Percentiles rank a stretch among this genome's conserved stretches.
Evolutionary conservation across 2,329 filamentous ascomycete genomes (phyloP).

Genomic region (Parastagonospora avenae): DNA sequence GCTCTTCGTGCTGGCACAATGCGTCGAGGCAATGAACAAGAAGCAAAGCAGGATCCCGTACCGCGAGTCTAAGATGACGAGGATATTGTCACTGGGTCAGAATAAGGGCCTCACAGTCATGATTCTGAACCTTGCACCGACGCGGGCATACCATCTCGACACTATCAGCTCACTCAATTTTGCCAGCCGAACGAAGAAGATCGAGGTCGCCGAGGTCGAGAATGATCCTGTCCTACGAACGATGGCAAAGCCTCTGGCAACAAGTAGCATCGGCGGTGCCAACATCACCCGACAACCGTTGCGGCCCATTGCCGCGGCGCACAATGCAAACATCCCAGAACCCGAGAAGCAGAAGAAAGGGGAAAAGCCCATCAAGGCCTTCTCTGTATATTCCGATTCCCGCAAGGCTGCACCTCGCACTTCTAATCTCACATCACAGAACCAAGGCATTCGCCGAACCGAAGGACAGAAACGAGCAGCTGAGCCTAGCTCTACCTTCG

Average conservation of each 20-base stretch:
- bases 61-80: slow-evolving; percentile 95
- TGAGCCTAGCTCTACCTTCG: slow-evolving; percentile 43
- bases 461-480: slow-evolving; percentile 53
- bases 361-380: slow-evolving; percentile 79
- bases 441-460: slow-evolving; percentile 39
- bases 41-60: slow-evolving; percentile 82
- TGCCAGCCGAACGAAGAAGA: slow-evolving; percentile 92
- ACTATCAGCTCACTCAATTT: slow-evolving; percentile 94
- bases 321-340: slow-evolving; percentile 71
- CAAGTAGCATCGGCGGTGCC: slow-evolving; percentile 40
- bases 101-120: slow-evolving; percentile 96
- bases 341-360: slow-evolving; percentile 56
- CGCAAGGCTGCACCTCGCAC: slow-evolving; percentile 34
- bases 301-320: slow-evolving; percentile 73
- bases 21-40: slow-evolving; percentile 89
- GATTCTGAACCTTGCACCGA: slow-evolving; percentile 91
- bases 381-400: slow-evolving; percentile 81
- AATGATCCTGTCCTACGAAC: slow-evolving; percentile 82
- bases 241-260: slow-evolving; percentile 46
- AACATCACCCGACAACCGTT: slow-evolving; percentile 72
- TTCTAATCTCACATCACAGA: slow-evolving; percentile 40
- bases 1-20: slow-evolving; percentile 90
- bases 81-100: slow-evolving; percentile 88
- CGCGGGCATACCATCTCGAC: slow-evolving; percentile 92
- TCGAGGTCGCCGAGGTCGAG: slow-evolving; percentile 93